A percentile compares a stretch with the other conserved stretches of the same genome.
Evolutionary conservation across 163 green algal genomes (phyloP).

Genomic region (Chloromonas sp.): DNA sequence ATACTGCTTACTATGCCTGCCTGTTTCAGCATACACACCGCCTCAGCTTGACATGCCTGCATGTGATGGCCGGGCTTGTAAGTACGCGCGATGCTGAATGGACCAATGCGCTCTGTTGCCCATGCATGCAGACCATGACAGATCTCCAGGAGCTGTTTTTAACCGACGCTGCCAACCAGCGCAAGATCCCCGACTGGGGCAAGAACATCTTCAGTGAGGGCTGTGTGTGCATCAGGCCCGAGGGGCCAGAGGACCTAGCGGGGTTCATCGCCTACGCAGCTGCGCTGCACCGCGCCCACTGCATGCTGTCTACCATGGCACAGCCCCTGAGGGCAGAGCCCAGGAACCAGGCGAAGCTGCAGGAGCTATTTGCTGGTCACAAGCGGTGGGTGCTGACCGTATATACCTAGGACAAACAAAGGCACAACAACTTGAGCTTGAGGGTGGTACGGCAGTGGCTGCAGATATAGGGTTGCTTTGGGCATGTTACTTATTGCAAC

Average conservation of each 20-base stretch:
- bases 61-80: neutral
- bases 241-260: slow-evolving; percentile 31
- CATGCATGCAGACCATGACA: slow-evolving; percentile 33
- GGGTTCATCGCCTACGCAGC: slow-evolving; percentile 68
- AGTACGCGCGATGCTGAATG: neutral
- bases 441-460: neutral
- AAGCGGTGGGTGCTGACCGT: slow-evolving; percentile 24
- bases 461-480: neutral
- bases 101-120: neutral
- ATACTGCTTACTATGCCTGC: neutral
- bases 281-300: slow-evolving; percentile 53
- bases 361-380: slow-evolving; percentile 44
- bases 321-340: slow-evolving; percentile 6
- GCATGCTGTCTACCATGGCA: slow-evolving; percentile 27
- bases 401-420: no score
- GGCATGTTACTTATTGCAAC: no score
- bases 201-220: slow-evolving; percentile 62
- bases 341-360: slow-evolving; percentile 10
- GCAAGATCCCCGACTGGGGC: slow-evolving; percentile 72
- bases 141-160: slow-evolving; percentile 37
- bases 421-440: no score
- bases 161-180: slow-evolving; percentile 11
- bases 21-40: neutral
- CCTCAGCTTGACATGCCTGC: neutral
- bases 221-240: slow-evolving; percentile 62